Evolutionary conservation across 1,139 yeast species (phyloP).

Genomic region (Magnusiomyces ingens): DNA sequence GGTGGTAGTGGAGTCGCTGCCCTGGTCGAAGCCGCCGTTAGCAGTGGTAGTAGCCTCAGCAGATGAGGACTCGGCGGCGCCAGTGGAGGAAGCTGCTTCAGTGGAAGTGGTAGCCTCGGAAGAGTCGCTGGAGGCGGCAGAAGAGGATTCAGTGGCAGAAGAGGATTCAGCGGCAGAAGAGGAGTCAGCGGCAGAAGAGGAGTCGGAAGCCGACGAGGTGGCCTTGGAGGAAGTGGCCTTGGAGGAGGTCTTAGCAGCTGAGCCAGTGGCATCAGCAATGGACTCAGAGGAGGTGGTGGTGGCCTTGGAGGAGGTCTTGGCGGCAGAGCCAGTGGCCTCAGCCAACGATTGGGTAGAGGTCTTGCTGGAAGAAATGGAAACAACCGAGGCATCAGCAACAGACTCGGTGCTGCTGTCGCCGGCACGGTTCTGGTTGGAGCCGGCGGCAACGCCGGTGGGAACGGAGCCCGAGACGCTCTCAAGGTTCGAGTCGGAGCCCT

Average conservation of each 20-base stretch:
- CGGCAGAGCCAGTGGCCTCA: slow-evolving; percentile 9
- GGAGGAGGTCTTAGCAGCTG: not conserved
- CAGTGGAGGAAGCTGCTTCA: not conserved
- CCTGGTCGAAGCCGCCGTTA: not conserved
- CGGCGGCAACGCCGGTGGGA: slow-evolving; percentile 4
- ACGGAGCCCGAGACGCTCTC: slow-evolving; percentile 6
- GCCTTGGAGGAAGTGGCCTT: slow-evolving; percentile 5
- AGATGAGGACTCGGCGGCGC: not conserved
- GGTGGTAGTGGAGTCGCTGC: too few relatives aligned
- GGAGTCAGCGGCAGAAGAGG: not conserved
- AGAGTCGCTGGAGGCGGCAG: not conserved
- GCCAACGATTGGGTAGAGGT: slow-evolving; percentile 4
- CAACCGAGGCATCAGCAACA: slow-evolving; percentile 14
- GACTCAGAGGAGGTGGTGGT: slow-evolving; percentile 8
- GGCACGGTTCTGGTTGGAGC: slow-evolving; percentile 1
- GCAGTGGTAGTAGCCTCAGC: not conserved
- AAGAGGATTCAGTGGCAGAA: not conserved
- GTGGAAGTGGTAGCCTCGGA: slow-evolving; percentile 1
- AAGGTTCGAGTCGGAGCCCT: slow-evolving; percentile 18
- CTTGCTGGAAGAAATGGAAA: slow-evolving; percentile 17
- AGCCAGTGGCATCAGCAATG: slow-evolving; percentile 11
- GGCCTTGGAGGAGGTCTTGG: slow-evolving; percentile 9
- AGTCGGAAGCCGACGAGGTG: slow-evolving; percentile 4
- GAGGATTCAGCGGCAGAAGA: not conserved
- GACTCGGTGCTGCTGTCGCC: not conserved